Evolutionary conservation across 129 eudicot genomes (phyloP).

Genomic region (Saussurea involucrata): DNA sequence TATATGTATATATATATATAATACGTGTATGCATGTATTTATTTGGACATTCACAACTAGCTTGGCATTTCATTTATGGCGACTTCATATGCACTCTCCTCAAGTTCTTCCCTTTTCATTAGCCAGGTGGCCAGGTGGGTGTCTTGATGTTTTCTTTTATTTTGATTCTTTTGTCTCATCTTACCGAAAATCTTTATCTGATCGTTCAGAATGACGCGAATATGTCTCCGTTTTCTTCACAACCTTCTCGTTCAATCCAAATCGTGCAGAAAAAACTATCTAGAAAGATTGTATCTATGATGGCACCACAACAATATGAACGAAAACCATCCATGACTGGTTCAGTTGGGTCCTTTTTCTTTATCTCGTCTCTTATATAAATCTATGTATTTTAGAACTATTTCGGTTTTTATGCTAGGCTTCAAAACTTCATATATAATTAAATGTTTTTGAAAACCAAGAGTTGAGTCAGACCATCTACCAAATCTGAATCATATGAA

Average conservation of each 20-base stretch:
- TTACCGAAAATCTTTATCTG: neutral
- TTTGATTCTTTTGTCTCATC: neutral
- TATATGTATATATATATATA: too few relatives aligned
- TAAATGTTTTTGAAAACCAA: neutral
- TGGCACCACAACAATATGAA: constrained; percentile 73
- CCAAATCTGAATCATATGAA: too few relatives aligned
- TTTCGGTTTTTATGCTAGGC: neutral
- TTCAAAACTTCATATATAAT: too few relatives aligned
- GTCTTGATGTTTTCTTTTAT: neutral
- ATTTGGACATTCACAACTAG: too few relatives aligned
- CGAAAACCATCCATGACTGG: constrained; percentile 81
- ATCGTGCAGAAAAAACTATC: constrained; percentile 32
- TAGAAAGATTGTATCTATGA: constrained; percentile 48
- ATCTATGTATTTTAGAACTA: neutral
- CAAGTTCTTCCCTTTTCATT: constrained; percentile 39
- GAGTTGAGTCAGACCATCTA: neutral
- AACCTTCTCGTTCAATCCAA: constrained; percentile 29
- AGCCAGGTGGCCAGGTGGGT: constrained; percentile 57
- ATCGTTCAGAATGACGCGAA: constrained; percentile 61
- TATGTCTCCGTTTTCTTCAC: constrained; percentile 49
- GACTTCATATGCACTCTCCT: constrained; percentile 52
- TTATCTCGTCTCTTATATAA: neutral
- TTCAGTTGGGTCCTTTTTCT: constrained; percentile 46
- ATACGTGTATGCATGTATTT: too few relatives aligned
- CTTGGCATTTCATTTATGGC: constrained; percentile 38